phyloP scores from a whole-genome alignment of 2,329 filamentous ascomycete genomes.

The Rosellinia necatrix region DNA sequence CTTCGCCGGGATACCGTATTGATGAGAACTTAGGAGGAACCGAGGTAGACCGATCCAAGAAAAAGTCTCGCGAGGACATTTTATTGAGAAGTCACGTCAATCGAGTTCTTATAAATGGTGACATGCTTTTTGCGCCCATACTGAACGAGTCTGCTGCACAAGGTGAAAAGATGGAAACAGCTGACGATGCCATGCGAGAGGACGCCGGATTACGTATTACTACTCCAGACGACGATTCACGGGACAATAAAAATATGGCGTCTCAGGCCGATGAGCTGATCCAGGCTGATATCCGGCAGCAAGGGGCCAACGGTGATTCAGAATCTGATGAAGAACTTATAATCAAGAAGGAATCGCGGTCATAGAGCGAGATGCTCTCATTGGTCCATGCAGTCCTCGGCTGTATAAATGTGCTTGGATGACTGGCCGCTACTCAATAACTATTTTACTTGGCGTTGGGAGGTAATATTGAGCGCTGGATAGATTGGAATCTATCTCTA shows the following conservation, averaged over 20 bases:
- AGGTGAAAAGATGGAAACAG: not conserved
- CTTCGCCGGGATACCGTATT: conserved; percentile 5
- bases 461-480: no score
- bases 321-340: not conserved
- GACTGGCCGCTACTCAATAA: not conserved
- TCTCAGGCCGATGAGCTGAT: conserved; percentile 19
- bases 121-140: conserved; percentile 27
- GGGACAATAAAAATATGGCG: not conserved
- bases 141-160: conserved; percentile 3
- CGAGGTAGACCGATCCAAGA: conserved; percentile 12
- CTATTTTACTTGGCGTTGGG: conserved; percentile 3
- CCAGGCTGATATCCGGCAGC: conserved; percentile 24
- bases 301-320: not conserved
- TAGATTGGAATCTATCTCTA: no score
- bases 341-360: not conserved
- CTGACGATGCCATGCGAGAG: not conserved
- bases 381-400: no score
- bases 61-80: conserved; percentile 22
- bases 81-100: conserved; percentile 13
- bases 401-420: not conserved
- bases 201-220: not conserved
- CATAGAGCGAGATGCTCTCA: not conserved
- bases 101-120: conserved; percentile 15
- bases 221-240: not conserved
- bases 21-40: conserved; percentile 28